A percentile compares a stretch with the other conserved stretches of the same genome.
These are phyloP conservation scores for Pestalotiopsis sp. DNA, from an alignment of 2,329 filamentous ascomycete species.

Conservation along the genomic window DNA sequence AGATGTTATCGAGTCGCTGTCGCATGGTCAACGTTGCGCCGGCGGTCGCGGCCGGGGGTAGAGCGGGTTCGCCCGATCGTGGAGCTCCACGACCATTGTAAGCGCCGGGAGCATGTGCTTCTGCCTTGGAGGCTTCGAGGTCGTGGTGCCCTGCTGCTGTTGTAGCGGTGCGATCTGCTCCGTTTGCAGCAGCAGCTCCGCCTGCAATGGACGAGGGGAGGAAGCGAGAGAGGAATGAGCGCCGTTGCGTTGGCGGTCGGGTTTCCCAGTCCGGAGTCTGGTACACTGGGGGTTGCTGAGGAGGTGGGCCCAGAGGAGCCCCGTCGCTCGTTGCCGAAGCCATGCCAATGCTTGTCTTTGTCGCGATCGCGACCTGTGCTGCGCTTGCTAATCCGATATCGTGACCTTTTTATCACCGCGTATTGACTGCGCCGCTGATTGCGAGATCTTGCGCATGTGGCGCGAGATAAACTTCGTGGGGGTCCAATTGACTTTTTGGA, in stretches of 20 bases:
- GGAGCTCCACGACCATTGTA: neutral
- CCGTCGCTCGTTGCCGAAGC: neutral
- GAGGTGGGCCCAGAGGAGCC: neutral
- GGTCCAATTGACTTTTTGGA: neutral
- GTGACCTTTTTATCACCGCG: neutral
- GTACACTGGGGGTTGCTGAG: slow-evolving; percentile 17
- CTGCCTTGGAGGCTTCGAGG: neutral
- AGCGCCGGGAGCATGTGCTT: neutral
- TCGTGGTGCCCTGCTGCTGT: slow-evolving; percentile 6
- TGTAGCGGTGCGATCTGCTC: neutral
- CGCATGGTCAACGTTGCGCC: slow-evolving; percentile 5
- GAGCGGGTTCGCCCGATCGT: neutral
- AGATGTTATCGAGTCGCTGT: slow-evolving; percentile 20
- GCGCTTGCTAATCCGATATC: neutral
- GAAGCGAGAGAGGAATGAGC: slow-evolving; percentile 13
- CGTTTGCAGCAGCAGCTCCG: neutral
- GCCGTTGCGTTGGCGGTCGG: slow-evolving; percentile 9
- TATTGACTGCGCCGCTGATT: neutral
- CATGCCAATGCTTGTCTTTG: neutral
- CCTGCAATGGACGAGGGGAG: neutral
- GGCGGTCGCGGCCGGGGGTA: neutral
- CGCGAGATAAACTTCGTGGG: neutral
- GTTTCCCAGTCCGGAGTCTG: slow-evolving; percentile 21
- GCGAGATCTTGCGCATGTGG: neutral
- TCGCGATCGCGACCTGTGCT: neutral